Evolutionary conservation across 192 early-diverging fungal genomes (phyloP), one percentile per base, ranked within the genome.

Genomic region (Coemansia aciculifera): DNA sequence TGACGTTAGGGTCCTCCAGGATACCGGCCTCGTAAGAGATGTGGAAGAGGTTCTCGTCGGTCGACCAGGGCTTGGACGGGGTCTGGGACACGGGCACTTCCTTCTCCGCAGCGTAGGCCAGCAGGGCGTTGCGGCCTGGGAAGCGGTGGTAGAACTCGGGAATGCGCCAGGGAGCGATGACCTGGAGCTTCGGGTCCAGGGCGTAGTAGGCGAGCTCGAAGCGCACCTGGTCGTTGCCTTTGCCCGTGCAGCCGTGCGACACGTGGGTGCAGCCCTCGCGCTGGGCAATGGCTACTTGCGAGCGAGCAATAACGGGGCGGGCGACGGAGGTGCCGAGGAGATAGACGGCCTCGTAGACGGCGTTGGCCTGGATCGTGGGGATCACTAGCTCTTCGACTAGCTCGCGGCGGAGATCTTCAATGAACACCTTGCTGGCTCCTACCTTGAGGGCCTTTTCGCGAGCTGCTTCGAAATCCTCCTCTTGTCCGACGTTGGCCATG

Each of bases 181-280:
- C 95, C 85, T 98, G 87, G 74, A 98, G 96, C 72, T 87, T 84
- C 40, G 95, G 95, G 66, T 93, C 88, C 43, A 99, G 86, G 17
- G 98, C 95, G 74, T 97, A 97, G 89, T 98, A 99, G 27, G 92
- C 95, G 49, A 98, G 89, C 85, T 99, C 98, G 78, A 99, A 99
- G 43, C 96, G 93, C 64, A 99, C 96, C 86, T 99, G 98, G 83
- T 99, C 98, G 87, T 99, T 99, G 61, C 98, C 96, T 85, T 99
- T 99, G 64, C 98, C 97, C 34, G 98, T 98, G 89, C 96, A 98
- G 17, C 98, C 96, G 84, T 99, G 98, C n/a, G 95, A 93, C 5
- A 99, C 95, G 74, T 85, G 95, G 37, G 95, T 89, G 86, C 98
- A 99, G 52, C 91, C 93, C 86, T 99, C 98, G 42, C 84, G 85